Percentiles rank a stretch among this genome's conserved stretches.
Conservation (phyloP, 768 basidiomycete species). For the Leccinum incarnatum region DNA sequence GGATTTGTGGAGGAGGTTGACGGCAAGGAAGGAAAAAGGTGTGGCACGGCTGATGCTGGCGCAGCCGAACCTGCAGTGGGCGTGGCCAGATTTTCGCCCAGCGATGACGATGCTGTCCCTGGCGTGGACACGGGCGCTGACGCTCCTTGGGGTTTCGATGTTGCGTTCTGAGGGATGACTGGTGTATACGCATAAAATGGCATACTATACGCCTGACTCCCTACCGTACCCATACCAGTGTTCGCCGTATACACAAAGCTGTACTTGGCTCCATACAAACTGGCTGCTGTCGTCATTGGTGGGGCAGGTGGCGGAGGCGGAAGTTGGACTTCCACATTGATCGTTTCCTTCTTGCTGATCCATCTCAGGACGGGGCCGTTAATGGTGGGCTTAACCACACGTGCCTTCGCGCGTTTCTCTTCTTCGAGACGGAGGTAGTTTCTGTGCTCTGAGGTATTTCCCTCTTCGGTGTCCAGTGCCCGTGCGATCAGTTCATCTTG, state of each 20-base stretch:
- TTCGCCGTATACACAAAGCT: conserved; percentile 21
- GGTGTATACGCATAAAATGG: conserved; percentile 29
- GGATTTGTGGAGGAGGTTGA: neutral
- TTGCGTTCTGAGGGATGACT: conserved; percentile 5
- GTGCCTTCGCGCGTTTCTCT: conserved; percentile 68
- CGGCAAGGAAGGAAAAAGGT: neutral
- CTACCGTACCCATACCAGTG: conserved; percentile 1
- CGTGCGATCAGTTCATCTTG: conserved; percentile 83
- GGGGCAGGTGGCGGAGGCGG: conserved; percentile 31
- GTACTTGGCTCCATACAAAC: conserved; percentile 16
- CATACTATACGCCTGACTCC: conserved; percentile 24
- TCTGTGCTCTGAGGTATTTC: conserved; percentile 73
- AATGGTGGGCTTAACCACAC: conserved; percentile 57
- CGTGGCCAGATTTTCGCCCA: neutral
- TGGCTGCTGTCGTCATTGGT: conserved; percentile 9
- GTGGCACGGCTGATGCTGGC: neutral
- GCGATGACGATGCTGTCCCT: neutral
- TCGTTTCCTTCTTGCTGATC: conserved; percentile 64
- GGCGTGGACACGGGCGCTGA: neutral
- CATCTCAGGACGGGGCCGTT: conserved; percentile 70
- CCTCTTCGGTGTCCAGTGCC: conserved; percentile 85
- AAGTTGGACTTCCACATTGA: conserved; percentile 38
- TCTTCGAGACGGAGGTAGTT: conserved; percentile 80
- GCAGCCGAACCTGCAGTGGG: neutral
- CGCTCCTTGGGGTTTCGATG: conserved; percentile 10